Evolutionary conservation across 805 yeast genomes (phyloP), one percentile per base, ranked within the genome.

Genomic region (Metschnikowia picachoensis): DNA sequence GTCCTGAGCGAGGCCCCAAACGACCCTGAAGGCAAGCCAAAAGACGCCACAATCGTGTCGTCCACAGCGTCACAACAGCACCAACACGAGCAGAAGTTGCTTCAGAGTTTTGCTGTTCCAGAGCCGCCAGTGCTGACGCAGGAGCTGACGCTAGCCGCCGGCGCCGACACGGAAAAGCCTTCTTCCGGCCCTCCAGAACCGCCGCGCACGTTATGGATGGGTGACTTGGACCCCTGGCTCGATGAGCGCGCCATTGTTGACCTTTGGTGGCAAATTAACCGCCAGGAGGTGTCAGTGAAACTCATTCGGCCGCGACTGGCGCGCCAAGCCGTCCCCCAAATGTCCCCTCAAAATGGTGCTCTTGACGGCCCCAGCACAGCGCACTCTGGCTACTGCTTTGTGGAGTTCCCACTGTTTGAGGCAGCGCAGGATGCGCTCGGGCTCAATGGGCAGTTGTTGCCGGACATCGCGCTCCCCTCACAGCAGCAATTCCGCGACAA

Each of bases 181-280:
- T 15, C 53, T 9, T 25, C 55, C 10, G 46, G 51, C 3, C 55
- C 55, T 14, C 44, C 53, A 2, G 64, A 60, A n/a, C 73, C 77
- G 13, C 89, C 95, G 25, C 74, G 85, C 49, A 86, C 95, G 1
- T 67, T 86, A 30, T 86, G 95, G 95, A 86, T 86, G 95, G 95
- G 95, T 10, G 94, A 86, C 63, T 68, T 86, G 53, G 92, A 86
- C 59, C 88, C 92, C 1, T 79, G 85, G 79, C 78, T 85, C 58
- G 88, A 83, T 59, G 94, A 85, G 60, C 70, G 67, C 3, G 79
- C 80, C 4, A 68, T 72, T 39, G 63, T 60, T 27, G 70, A 73
- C 41, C 68, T 79, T 38, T 70, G 87, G 62, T 85, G 90, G 89
- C 70, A 71, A 29, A 66, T 76, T 25, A 56, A 81, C 41, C 74